Evolutionary conservation across 192 early-diverging fungal species (phyloP).

Genomic region (Linnemannia schmuckeri): DNA sequence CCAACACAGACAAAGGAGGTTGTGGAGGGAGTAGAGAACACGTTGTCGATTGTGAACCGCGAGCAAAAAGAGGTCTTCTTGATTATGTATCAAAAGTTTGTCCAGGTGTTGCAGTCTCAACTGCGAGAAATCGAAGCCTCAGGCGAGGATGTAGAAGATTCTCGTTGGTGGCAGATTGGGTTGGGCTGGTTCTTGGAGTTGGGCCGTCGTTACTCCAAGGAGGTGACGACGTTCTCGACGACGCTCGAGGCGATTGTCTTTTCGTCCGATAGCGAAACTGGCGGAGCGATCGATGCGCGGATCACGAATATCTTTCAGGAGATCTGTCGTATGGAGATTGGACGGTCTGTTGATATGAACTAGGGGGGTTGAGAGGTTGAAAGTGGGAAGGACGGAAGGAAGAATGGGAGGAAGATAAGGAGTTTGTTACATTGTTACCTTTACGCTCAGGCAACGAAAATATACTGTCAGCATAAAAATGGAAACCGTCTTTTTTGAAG

Average conservation of each 20-base stretch:
- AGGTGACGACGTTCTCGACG: constrained; percentile 59
- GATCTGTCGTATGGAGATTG: constrained; percentile 56
- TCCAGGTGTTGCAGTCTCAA: constrained; percentile 61
- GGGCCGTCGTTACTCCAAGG: constrained; percentile 67
- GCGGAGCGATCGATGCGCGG: constrained; percentile 26
- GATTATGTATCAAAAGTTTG: constrained; percentile 77
- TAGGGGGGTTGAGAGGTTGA: background rate
- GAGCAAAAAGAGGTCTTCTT: constrained; percentile 91
- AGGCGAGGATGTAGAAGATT: constrained; percentile 21
- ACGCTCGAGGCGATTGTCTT: constrained; percentile 64
- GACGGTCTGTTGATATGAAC: constrained; percentile 51
- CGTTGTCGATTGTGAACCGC: constrained; percentile 73
- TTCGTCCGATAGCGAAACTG: constrained; percentile 50
- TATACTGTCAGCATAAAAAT: background rate
- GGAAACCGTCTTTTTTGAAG: background rate
- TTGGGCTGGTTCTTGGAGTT: constrained; percentile 72
- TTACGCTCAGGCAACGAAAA: background rate
- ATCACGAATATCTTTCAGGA: constrained; percentile 53
- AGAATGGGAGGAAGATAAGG: background rate
- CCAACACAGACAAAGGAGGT: constrained; percentile 45
- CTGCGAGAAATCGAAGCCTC: constrained; percentile 37
- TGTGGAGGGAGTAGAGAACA: constrained; percentile 65
- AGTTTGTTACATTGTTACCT: background rate
- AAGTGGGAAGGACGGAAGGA: background rate
- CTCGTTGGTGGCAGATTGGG: constrained; percentile 48